phyloP scores from a whole-genome alignment of 352 stramenopile species.

The Phytopythium cucurbitacearum region DNA sequence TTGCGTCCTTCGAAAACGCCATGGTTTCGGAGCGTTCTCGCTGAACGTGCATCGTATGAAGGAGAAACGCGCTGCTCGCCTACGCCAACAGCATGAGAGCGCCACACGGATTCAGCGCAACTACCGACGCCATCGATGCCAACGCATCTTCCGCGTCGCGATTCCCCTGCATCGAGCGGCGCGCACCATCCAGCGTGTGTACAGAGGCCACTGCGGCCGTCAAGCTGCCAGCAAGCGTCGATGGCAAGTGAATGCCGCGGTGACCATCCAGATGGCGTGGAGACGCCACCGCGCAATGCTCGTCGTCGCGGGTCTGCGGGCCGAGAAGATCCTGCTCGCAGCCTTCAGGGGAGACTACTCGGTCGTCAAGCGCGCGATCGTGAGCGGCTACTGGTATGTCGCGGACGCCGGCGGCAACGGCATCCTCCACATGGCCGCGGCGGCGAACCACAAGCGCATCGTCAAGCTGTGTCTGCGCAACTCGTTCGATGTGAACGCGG shows the following conservation, averaged over 20 bases:
- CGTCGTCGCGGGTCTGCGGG: slow-evolving; percentile 28
- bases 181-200: slow-evolving; percentile 50
- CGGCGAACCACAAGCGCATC: slow-evolving; percentile 65
- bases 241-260: slow-evolving; percentile 36
- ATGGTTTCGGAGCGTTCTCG: slow-evolving; percentile 15
- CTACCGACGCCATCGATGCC: slow-evolving; percentile 50
- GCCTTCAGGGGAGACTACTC: slow-evolving; percentile 77
- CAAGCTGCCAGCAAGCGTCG: slow-evolving; percentile 28
- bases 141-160: slow-evolving; percentile 34
- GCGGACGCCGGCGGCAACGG: slow-evolving; percentile 54
- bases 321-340: slow-evolving; percentile 57
- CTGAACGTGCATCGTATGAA: slow-evolving; percentile 18
- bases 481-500: slow-evolving; percentile 65
- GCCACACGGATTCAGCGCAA: slow-evolving; percentile 67
- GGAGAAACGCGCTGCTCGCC: slow-evolving; percentile 30
- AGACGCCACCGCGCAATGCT: slow-evolving; percentile 33
- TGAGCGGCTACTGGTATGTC: slow-evolving; percentile 42
- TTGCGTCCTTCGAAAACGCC: slow-evolving; percentile 1
- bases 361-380: slow-evolving; percentile 52
- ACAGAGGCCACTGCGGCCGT: slow-evolving; percentile 39
- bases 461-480: slow-evolving; percentile 81
- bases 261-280: slow-evolving; percentile 56
- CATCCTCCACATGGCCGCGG: slow-evolving; percentile 67
- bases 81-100: slow-evolving; percentile 28
- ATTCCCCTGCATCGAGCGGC: slow-evolving; percentile 38